phyloP scores from a whole-genome alignment of 176 grass and related monocot species.

The Pontederia crassipes region DNA sequence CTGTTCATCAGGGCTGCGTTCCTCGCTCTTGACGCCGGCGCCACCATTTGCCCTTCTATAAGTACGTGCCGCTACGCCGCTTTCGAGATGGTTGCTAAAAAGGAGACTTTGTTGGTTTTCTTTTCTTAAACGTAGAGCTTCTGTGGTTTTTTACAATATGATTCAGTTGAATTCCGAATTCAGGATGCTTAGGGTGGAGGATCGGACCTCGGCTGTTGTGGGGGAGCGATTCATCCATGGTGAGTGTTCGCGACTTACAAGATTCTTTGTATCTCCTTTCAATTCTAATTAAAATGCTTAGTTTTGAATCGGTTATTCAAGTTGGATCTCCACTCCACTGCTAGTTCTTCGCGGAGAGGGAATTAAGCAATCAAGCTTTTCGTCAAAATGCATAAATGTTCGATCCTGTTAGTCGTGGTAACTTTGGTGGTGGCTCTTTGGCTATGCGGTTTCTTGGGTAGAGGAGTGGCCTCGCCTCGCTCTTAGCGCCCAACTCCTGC shows the following conservation, averaged over 20 bases:
- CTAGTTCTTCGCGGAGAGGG: too few relatives aligned
- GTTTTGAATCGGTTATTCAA: too few relatives aligned
- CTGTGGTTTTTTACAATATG: background rate
- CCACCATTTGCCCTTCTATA: conserved; percentile 54
- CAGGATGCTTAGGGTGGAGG: conserved; percentile 73
- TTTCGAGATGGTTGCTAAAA: background rate
- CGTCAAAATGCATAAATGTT: too few relatives aligned
- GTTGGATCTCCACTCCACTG: too few relatives aligned
- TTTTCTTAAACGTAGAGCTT: background rate
- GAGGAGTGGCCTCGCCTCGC: too few relatives aligned
- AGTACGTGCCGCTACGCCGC: background rate
- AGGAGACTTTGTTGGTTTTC: background rate
- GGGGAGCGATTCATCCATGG: conserved; percentile 45
- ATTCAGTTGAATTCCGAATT: background rate
- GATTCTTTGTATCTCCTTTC: background rate
- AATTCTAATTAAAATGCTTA: too few relatives aligned
- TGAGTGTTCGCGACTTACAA: conserved; percentile 18
- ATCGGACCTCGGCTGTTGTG: conserved; percentile 39
- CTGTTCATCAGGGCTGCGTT: conserved; percentile 65
- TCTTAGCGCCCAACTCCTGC: too few relatives aligned
- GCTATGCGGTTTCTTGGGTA: too few relatives aligned
- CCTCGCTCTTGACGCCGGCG: conserved; percentile 67
- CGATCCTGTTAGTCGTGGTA: too few relatives aligned
- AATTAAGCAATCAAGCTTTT: too few relatives aligned
- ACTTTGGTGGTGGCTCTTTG: too few relatives aligned